Percentiles rank a stretch among this genome's conserved stretches.
Conservation (phyloP, 345 rosid species). For the Citrus mangshanensis region DNA sequence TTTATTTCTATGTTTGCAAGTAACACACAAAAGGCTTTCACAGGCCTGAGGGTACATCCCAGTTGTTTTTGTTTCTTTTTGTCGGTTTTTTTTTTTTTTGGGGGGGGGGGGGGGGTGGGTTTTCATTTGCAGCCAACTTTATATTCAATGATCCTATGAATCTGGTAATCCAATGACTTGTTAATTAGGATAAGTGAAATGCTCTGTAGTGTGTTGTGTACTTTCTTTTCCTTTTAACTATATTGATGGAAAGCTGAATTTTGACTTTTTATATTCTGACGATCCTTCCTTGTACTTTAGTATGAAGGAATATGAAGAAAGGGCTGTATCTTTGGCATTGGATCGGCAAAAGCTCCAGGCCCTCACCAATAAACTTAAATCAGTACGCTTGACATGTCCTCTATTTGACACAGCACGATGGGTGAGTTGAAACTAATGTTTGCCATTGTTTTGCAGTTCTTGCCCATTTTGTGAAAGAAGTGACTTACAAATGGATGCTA, state of each 20-base stretch:
- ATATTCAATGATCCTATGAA: neutral
- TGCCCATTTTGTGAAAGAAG: no score
- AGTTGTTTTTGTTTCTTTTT: neutral
- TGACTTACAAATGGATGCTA: no score
- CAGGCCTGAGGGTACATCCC: neutral
- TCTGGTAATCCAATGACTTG: neutral
- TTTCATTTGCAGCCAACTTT: no score
- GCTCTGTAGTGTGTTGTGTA: neutral
- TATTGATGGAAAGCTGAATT: neutral
- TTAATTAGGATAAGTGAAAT: neutral
- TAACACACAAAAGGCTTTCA: neutral
- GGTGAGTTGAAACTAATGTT: conserved; percentile 43
- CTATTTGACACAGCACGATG: conserved; percentile 91
- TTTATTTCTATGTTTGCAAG: neutral
- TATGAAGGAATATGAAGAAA: conserved; percentile 92
- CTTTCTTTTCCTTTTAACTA: no score
- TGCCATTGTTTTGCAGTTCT: neutral
- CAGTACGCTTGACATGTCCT: conserved; percentile 78
- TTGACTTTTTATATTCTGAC: neutral
- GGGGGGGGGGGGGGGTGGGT: no score
- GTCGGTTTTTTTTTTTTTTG: no score
- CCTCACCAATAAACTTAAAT: conserved; percentile 61
- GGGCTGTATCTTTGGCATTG: conserved; percentile 75
- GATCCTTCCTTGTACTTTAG: conserved; percentile 29
- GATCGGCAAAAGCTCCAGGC: conserved; percentile 66